Evolutionary conservation across 2,329 filamentous ascomycete genomes (phyloP), one percentile per base, ranked within the genome.

Genomic region (Juglanconis sp.): DNA sequence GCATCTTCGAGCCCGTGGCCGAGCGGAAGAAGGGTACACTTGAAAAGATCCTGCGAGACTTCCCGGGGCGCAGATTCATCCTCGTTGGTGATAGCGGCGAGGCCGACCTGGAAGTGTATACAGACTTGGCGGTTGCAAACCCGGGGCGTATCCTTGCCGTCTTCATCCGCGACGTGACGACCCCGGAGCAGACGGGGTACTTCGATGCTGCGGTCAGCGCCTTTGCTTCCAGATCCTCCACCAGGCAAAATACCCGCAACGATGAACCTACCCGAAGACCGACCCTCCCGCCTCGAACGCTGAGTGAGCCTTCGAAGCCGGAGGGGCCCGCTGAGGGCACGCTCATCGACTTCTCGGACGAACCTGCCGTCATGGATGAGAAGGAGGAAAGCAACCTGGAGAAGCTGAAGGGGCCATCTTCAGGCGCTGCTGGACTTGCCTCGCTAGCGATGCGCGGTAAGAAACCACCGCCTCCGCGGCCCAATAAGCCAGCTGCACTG

Each of bases 161-260:
- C 6, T 98, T 98, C 73, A 98, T 99, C 65, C 85, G 96, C 58
- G 95, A 99, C 73, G 91, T 99, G 30, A 99, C 95, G 0, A 96
- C 92, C 0, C 84, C 89, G 0, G 83, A 90, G 42, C 80, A 79
- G 51, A 80, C 85, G 11, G 85, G 85, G 0, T 98, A 95, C 71
- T 97, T 97, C 69, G 91, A 96, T 65, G 81, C 86, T 1, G 72
- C 75, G 0, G 77, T 78, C 55, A 71, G 74, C 10, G 56, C 70
- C 9, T 53, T 53, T 64, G 1, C 68, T 67, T 4, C 68, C 36
- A 72, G 68, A 50, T 57, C 66, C 30, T 65, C 69, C n/a, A 69
- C 44, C 13, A 63, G 57, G 62, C 62, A 64, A 35, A 64, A 61
- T 49, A 57, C 65, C 2, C 62, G 32, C 10, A 24, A 34, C 15